These are phyloP conservation scores for Annulohypoxylon nitens DNA, from an alignment of 495 filamentous ascomycete genomes.

Conservation along the genomic window DNA sequence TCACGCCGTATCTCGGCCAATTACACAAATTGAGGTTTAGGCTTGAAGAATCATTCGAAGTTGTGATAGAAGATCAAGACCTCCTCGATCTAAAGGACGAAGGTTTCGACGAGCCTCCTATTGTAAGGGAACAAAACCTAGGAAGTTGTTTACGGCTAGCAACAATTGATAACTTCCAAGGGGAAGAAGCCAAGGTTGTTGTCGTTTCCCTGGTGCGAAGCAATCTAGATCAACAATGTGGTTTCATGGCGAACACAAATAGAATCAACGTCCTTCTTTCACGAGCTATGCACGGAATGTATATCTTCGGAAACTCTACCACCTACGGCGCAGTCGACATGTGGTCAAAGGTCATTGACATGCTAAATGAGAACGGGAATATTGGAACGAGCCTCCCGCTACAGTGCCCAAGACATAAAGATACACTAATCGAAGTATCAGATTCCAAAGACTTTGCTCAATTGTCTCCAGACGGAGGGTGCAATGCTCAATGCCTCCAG, in stretches of 20 bases:
- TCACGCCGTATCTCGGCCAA: constrained; percentile 79
- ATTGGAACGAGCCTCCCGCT: constrained; percentile 68
- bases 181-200: constrained; percentile 78
- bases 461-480: constrained; percentile 75
- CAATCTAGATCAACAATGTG: constrained; percentile 68
- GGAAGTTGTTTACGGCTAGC: constrained; percentile 70
- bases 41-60: constrained; percentile 64
- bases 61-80: constrained; percentile 72
- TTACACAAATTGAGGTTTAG: constrained; percentile 67
- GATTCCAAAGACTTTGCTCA: constrained; percentile 68
- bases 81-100: constrained; percentile 65
- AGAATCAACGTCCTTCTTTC: constrained; percentile 78
- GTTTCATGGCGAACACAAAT: constrained; percentile 76
- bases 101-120: constrained; percentile 48
- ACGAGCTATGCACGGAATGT: constrained; percentile 80
- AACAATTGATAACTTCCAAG: constrained; percentile 81
- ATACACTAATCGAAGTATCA: constrained; percentile 65
- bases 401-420: constrained; percentile 72
- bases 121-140: constrained; percentile 39
- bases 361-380: constrained; percentile 62
- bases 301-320: constrained; percentile 75
- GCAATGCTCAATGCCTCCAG: constrained; percentile 64
- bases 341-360: constrained; percentile 72
- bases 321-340: constrained; percentile 67
- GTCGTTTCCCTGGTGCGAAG: constrained; percentile 78